A percentile compares a stretch with the other conserved stretches of the same genome.
These are phyloP conservation scores for Neonectria sp. DNA, from an alignment of 2,329 filamentous ascomycete genomes.

Conservation along the genomic window DNA sequence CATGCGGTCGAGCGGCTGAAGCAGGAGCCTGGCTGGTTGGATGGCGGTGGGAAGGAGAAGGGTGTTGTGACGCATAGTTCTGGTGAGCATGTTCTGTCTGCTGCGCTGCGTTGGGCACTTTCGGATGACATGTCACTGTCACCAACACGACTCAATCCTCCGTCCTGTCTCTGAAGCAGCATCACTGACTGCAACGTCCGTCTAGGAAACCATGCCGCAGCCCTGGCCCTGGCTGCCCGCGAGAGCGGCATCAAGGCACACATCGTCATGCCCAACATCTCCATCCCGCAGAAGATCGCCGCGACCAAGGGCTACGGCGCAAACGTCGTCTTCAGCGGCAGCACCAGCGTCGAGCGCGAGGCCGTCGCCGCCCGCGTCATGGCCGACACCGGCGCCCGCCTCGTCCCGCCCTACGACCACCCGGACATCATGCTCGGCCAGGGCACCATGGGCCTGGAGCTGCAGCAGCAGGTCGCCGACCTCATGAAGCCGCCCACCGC, in stretches of 20 bases:
- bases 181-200: constrained; percentile 7
- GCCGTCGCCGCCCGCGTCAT: constrained; percentile 80
- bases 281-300: constrained; percentile 87
- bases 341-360: constrained; percentile 85
- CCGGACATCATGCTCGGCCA: constrained; percentile 93
- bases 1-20: constrained; percentile 84
- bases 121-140: background rate
- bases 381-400: constrained; percentile 78
- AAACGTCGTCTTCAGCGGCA: constrained; percentile 84
- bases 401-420: constrained; percentile 94
- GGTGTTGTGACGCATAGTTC: constrained; percentile 94
- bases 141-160: background rate
- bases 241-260: constrained; percentile 82
- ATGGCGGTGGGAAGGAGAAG: constrained; percentile 69
- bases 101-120: background rate
- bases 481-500: constrained; percentile 58
- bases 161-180: background rate
- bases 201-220: constrained; percentile 95
- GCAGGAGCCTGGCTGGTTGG: constrained; percentile 72
- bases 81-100: constrained; percentile 65
- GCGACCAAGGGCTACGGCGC: constrained; percentile 86
- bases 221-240: constrained; percentile 86
- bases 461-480: constrained; percentile 79
- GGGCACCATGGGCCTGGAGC: constrained; percentile 89
- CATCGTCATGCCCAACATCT: constrained; percentile 94